Evolutionary conservation across 768 basidiomycete genomes (phyloP), one percentile per base, ranked within the genome.

Genomic region (Auriscalpium microsporum): DNA sequence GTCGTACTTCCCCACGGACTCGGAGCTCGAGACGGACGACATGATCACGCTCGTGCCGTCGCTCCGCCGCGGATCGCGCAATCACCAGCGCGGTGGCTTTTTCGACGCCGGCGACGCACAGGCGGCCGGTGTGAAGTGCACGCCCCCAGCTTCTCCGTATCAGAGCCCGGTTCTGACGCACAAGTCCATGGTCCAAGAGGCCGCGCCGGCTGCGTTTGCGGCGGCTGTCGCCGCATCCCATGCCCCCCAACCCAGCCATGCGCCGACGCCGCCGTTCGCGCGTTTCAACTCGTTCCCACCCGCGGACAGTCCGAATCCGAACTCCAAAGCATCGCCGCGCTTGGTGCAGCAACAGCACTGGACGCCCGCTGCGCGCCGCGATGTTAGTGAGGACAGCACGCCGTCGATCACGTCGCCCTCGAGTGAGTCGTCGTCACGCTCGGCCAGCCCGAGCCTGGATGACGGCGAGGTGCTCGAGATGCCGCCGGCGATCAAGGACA

Each of bases 271-370:
- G 28, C 34, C 53, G 2, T 17, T 50, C 4, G 16, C 48, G 10
- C 58, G 60, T 11, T 59, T 46, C 36, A 55, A 59, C 45, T 61
- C 60, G 8, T 61, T 59, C 50, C 60, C 60, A n/a, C 60, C 60
- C 2, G 11, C 37, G 21, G 37, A 42, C 10, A n/a, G n/a, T 17
- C 33, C 17, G 16, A 28, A n/a, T 11, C 33, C 49, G 34, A 50
- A 35, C 33, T 28, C 17, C 33, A 10, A 19, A 8, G 38, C 14
- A 13, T 38, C 17, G 13, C 49, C 46, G 23, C 55, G 58, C 35
- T 45, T 46, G 10, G 50, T 53, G 16, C 45, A 21, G 34, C 53
- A 36, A 40, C 44, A 45, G 2, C 46, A 40, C 14, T 45, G 51
- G 14, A 21, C 28, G 21, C 45, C 36, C 10, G 45, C 49, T 11